Evolutionary conservation across 208 protist species (phyloP).

Genomic region (Acanthamoeba comandoni): DNA sequence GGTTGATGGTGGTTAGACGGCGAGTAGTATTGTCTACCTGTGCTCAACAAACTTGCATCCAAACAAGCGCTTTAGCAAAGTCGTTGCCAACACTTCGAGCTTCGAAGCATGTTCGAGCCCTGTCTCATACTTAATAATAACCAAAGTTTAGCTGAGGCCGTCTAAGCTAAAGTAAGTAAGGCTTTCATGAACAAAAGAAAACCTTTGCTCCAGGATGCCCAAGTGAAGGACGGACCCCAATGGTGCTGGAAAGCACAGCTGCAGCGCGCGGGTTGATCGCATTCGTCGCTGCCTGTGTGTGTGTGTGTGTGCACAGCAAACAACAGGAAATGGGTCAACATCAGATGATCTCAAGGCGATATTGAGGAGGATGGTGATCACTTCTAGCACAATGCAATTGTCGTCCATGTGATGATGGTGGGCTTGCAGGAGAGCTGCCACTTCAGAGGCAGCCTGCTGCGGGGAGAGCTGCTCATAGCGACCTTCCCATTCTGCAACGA

Average conservation of each 20-base stretch:
- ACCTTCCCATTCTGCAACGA: not conserved
- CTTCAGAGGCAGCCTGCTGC: not conserved
- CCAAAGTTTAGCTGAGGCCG: too few relatives aligned
- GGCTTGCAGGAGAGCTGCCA: not conserved
- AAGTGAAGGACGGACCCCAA: not conserved
- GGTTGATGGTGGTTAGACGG: not conserved
- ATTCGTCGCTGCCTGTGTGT: slow-evolving; percentile 1
- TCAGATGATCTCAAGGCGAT: not conserved
- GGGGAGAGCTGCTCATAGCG: not conserved
- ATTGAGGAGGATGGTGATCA: not conserved
- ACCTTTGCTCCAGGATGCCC: not conserved
- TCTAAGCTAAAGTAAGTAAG: too few relatives aligned
- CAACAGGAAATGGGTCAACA: not conserved
- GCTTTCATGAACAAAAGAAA: too few relatives aligned
- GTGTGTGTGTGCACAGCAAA: not conserved
- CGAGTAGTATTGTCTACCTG: not conserved
- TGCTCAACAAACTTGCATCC: not conserved
- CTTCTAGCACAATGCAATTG: not conserved
- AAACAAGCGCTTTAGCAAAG: not conserved
- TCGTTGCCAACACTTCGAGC: not conserved
- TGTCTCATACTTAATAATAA: not conserved
- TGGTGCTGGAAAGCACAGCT: not conserved
- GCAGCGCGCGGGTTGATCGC: not conserved
- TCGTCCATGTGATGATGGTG: not conserved
- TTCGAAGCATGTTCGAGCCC: not conserved